Conservation (phyloP, 768 basidiomycete species). For the Leccinum ochraceum region DNA sequence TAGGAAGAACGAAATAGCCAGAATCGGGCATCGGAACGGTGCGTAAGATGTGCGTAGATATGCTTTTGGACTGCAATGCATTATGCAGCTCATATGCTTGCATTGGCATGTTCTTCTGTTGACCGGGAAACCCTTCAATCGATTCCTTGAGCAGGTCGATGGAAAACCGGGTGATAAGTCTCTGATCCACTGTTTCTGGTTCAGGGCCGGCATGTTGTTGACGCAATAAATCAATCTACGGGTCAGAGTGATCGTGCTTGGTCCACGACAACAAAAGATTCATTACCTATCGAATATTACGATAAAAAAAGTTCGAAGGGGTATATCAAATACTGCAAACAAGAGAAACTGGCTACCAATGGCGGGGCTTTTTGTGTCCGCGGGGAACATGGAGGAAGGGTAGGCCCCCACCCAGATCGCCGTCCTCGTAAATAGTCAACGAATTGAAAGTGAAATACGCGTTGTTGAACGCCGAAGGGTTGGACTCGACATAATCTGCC, state of each 20-base stretch:
- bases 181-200: too few relatives aligned
- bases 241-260: neutral
- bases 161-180: too few relatives aligned
- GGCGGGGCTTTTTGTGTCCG: neutral
- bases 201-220: too few relatives aligned
- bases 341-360: neutral
- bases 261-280: neutral
- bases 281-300: neutral
- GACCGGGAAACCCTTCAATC: too few relatives aligned
- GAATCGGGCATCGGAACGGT: too few relatives aligned
- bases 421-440: constrained; percentile 35
- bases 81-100: too few relatives aligned
- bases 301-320: neutral
- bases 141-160: too few relatives aligned
- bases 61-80: too few relatives aligned
- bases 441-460: constrained; percentile 44
- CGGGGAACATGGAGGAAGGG: neutral
- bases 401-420: neutral
- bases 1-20: too few relatives aligned
- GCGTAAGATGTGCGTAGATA: too few relatives aligned
- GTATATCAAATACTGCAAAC: neutral
- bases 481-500: constrained; percentile 36
- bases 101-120: constrained; percentile 21
- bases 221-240: neutral
- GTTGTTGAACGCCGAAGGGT: constrained; percentile 39